These are phyloP conservation scores for Eutrema heterophyllum DNA, from an alignment of 345 rosid genomes.

Conservation along the genomic window DNA sequence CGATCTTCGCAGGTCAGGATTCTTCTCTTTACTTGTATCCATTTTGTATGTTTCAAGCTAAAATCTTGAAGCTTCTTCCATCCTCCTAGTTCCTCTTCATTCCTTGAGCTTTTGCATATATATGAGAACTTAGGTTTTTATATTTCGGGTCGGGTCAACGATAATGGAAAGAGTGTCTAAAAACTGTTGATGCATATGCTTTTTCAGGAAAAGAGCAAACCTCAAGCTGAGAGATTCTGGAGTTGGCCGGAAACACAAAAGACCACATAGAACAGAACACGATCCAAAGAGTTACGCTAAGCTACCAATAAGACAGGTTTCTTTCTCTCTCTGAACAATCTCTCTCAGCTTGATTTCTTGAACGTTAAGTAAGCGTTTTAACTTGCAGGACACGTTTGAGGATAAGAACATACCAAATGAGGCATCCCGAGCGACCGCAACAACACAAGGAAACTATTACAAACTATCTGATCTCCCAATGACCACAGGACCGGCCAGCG, in stretches of 20 bases:
- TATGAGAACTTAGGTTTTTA: not conserved
- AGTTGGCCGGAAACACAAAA: slow-evolving; percentile 43
- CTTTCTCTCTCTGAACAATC: not conserved
- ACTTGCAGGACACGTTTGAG: slow-evolving; percentile 40
- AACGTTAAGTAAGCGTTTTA: not conserved
- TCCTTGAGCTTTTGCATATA: not conserved
- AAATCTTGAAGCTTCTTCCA: not conserved
- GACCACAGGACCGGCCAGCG: slow-evolving; percentile 40
- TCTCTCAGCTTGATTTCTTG: not conserved
- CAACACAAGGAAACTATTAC: slow-evolving; percentile 36
- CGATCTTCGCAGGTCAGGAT: slow-evolving; percentile 48
- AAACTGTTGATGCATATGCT: not conserved
- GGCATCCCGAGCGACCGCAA: slow-evolving; percentile 24
- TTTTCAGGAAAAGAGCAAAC: slow-evolving; percentile 50
- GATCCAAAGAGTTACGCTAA: slow-evolving; percentile 32
- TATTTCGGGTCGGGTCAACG: not conserved
- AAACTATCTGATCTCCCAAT: slow-evolving; percentile 36
- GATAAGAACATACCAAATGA: slow-evolving; percentile 29
- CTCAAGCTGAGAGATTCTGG: slow-evolving; percentile 39
- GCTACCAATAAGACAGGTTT: slow-evolving; percentile 36
- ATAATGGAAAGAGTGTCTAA: not conserved
- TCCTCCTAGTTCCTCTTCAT: not conserved
- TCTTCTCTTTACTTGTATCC: not conserved
- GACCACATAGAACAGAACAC: slow-evolving; percentile 34
- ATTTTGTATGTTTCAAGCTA: not conserved